phyloP scores from a whole-genome alignment of 2,329 filamentous ascomycete species.

The Samsoniella hepiali region DNA sequence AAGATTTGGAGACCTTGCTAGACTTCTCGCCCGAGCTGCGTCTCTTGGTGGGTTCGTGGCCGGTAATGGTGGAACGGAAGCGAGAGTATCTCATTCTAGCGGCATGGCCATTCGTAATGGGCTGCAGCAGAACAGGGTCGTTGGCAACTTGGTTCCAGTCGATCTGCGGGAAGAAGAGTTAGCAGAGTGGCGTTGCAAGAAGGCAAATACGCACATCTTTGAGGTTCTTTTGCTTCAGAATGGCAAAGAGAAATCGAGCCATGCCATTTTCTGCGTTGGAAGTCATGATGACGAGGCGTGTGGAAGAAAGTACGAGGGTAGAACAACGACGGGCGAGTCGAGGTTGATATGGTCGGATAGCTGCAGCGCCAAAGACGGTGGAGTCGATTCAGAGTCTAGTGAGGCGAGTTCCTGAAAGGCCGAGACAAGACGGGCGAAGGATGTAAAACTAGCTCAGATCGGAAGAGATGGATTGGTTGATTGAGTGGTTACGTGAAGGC shows the following conservation, averaged over 20 bases:
- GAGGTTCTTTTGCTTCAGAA: slow-evolving; percentile 57
- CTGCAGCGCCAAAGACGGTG: not conserved
- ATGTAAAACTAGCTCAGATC: slow-evolving; percentile 9
- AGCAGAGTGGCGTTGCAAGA: not conserved
- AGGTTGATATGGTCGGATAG: slow-evolving; percentile 10
- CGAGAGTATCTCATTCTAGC: slow-evolving; percentile 59
- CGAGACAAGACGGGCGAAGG: slow-evolving; percentile 7
- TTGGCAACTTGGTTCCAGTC: slow-evolving; percentile 57
- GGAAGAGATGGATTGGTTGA: not conserved
- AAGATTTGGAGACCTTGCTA: slow-evolving; percentile 41
- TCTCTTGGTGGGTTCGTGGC: slow-evolving; percentile 47
- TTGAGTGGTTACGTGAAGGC: slow-evolving; percentile 6
- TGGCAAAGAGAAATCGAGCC: slow-evolving; percentile 57
- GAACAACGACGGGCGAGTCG: not conserved
- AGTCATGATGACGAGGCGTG: slow-evolving; percentile 39
- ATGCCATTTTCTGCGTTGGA: slow-evolving; percentile 55
- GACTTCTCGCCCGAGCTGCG: slow-evolving; percentile 42
- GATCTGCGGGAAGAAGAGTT: slow-evolving; percentile 39
- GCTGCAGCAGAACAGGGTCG: slow-evolving; percentile 50
- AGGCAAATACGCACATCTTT: slow-evolving; percentile 52
- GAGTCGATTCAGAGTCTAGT: not conserved
- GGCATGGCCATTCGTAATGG: slow-evolving; percentile 58
- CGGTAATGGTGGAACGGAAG: slow-evolving; percentile 46
- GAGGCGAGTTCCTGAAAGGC: slow-evolving; percentile 4
- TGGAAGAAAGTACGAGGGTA: not conserved